Conservation (phyloP, 2,329 filamentous ascomycete species). For the Fusarium mangiferae region DNA sequence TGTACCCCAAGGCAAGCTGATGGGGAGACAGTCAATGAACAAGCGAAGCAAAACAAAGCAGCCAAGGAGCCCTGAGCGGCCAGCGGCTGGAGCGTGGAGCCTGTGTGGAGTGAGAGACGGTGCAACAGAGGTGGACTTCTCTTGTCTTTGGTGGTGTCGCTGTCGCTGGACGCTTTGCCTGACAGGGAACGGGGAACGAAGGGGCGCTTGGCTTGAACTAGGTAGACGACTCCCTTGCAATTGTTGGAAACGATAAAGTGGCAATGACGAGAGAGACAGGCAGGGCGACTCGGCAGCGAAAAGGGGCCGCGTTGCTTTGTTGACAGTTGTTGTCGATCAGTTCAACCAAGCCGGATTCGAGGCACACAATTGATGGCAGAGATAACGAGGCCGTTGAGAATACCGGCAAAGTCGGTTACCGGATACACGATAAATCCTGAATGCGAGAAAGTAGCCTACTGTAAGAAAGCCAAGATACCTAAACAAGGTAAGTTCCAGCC, state of each 20-base stretch:
- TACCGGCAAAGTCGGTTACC: background rate
- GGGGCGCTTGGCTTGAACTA: constrained; percentile 30
- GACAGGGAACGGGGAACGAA: constrained; percentile 31
- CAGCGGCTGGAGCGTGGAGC: constrained; percentile 39
- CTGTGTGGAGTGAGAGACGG: constrained; percentile 31
- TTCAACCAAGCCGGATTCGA: constrained; percentile 1
- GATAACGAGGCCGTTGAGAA: constrained; percentile 22
- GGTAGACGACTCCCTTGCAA: constrained; percentile 18
- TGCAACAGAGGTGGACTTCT: constrained; percentile 26
- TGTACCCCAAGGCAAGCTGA: background rate
- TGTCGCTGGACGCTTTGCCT: constrained; percentile 38
- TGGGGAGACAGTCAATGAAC: constrained; percentile 2
- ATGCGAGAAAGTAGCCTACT: constrained; percentile 7
- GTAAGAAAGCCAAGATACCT: constrained; percentile 21
- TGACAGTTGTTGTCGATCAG: constrained; percentile 12
- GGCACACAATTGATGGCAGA: background rate
- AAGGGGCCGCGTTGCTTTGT: constrained; percentile 16
- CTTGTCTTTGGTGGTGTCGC: constrained; percentile 28
- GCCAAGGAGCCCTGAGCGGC: constrained; percentile 24
- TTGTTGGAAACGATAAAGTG: constrained; percentile 12
- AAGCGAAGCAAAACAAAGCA: constrained; percentile 5
- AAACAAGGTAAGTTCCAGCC: constrained; percentile 25
- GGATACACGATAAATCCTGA: constrained; percentile 7
- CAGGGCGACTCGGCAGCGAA: constrained; percentile 23
- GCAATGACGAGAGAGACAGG: constrained; percentile 24